Base-by-base conservation (phyloP, 225 moss, liverwort and hornwort genomes). In the Takakia lepidozioides region DNA sequence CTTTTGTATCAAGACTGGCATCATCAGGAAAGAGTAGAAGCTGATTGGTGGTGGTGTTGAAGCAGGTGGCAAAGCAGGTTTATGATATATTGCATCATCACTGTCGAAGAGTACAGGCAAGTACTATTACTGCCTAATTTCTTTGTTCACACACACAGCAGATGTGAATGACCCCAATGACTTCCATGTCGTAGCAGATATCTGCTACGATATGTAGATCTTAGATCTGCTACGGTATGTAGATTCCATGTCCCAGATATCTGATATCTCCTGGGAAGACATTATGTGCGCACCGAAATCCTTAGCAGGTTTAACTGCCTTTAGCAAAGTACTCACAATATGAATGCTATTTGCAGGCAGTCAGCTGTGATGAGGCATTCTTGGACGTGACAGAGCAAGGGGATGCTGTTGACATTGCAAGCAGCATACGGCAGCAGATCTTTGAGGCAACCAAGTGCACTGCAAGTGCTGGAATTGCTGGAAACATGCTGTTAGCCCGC, bases 331-430 rank as follows among this genome's bases (percentile, higher is more conserved):
- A n/a, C n/a, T n/a, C n/a, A n/a, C n/a, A n/a, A n/a, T n/a, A n/a
- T n/a, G n/a, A n/a, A n/a, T n/a, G n/a, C n/a, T n/a, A n/a, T n/a
- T n/a, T 54, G 43, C 75, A 98, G 98, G 91, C 87, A 52, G 91
- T 98, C 43, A 98, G 98, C 70, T 98, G 98, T 65, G 98, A 98
- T 59, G 98, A 98, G 70, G 98, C 98, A 61, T 98, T 83, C 61
- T 59, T 98, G 74, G 85, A 98, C 52, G 87, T 91, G 41, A 76
- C 78, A 51, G 83, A 81, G 52, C 78, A 91, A 71, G 83, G 85
- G 48, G 87, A 98, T 64, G 81, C 98, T 23, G 64, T 58, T 55
- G 58, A 64, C 42, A 77, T 98, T 62, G 98, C 98, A 67, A 75
- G 76, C 39, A 60, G 38, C 40, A 76, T 98, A 58, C 78, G 91